Base-by-base conservation (phyloP, 345 rosid genomes). In the Kandelia obovata region DNA sequence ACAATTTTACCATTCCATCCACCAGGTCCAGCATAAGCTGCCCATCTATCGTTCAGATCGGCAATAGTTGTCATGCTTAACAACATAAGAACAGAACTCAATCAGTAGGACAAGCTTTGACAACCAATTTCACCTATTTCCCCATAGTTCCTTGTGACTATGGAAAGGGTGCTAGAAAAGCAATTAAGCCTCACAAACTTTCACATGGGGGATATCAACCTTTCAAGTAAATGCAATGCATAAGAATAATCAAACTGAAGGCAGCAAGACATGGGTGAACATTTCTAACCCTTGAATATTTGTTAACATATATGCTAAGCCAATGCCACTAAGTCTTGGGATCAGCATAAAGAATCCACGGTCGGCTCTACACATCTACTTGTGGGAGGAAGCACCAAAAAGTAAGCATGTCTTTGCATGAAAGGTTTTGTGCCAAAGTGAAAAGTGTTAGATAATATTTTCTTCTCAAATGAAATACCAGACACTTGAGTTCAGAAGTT, bases 1-100 rank as follows among this genome's bases (percentile, higher is more conserved):
- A 43, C 62, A 52, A 34, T 58, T 51, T 81, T 85, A 92, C 99
- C 99, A 79, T 95, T 95, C 99, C 99, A 95, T 83, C 97, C 99
- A 69, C 97, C 96, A 60, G 99, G 97, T 76, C 97, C 99, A 0
- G 99, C 99, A 82, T 90, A 88, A 27, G 96, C 71, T 25, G 97
- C 97, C 99, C 99, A 92, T 78, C 90, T 90, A 78, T 95, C 81
- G 77, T 95, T 95, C 78, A 88, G 73, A 83, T 95, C 99, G 49
- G 99, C 99, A 69, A 88, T 87, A 6, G 89, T 80, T 57, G 92
- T 92, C 99, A 95, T 91, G 86, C 99, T 92, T 67, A 76, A 74
- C 57, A 68, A 67, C 52, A 72, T 60, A 68, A 25, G 53, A 71
- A 61, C 28, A 46, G 31, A 46, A 57, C n/a, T 55, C 70, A 69